A percentile compares a stretch with the other conserved stretches of the same genome.
These are phyloP conservation scores for Lycium ferocissimum DNA, from an alignment of 257 asterid genomes.

Conservation along the genomic window DNA sequence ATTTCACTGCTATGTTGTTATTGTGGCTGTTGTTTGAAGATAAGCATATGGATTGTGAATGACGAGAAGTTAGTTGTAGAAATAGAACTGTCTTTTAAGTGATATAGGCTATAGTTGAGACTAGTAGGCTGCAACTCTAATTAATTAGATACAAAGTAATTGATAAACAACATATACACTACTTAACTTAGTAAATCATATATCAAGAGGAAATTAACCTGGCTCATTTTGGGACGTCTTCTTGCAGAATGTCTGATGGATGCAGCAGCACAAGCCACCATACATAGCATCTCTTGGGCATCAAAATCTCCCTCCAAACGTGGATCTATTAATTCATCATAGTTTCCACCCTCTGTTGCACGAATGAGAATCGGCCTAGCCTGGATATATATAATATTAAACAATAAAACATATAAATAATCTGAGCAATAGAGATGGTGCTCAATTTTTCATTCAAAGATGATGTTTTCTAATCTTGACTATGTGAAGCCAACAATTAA, in stretches of 20 bases:
- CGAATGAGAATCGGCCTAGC: constrained; percentile 70
- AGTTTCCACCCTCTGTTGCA: constrained; percentile 65
- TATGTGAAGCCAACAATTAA: too few species aligned
- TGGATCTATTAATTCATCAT: constrained; percentile 76
- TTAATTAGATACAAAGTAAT: neutral
- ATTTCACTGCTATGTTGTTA: too few species aligned
- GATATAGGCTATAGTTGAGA: neutral
- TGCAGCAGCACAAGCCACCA: constrained; percentile 80
- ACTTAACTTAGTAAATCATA: neutral
- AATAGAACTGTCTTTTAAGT: neutral
- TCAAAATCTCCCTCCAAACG: constrained; percentile 61
- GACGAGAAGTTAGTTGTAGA: neutral
- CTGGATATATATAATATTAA: constrained; percentile 36
- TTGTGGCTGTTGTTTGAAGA: neutral
- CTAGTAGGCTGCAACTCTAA: neutral
- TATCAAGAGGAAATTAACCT: constrained; percentile 45
- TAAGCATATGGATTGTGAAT: neutral
- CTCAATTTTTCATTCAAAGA: neutral
- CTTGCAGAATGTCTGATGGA: constrained; percentile 79
- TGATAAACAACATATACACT: neutral
- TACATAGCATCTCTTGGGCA: constrained; percentile 70
- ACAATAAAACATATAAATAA: neutral
- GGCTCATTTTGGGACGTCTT: constrained; percentile 94
- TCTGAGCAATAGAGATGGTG: neutral
- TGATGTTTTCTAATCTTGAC: neutral